Base-by-base conservation (phyloP, 2,329 filamentous ascomycete genomes). In the Aspergillus udagawae region DNA sequence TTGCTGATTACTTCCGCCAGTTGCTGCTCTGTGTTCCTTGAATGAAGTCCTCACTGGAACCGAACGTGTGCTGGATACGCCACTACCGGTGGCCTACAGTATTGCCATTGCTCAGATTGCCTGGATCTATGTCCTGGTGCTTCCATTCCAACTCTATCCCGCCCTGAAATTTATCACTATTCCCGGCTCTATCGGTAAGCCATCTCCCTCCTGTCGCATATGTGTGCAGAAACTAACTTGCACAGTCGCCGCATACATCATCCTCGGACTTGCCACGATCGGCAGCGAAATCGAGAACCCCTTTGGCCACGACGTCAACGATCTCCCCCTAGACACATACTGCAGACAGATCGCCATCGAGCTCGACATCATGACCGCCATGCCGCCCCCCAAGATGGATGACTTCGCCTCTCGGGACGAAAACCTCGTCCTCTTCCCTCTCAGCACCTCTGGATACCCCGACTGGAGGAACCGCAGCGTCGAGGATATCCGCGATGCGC, bases 51-150 rank as follows among this genome's bases (percentile, higher is more conserved):
- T 91, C 63, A 84, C 84, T 17, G 86, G 87, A 57, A 86, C 86
- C 50, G 90, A 94, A 68, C 87, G 91, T 60, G 86, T 95, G 21
- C 83, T 93, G 32, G 89, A 88, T 71, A 95, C 91, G 0, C 91
- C 91, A 1, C 82, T 95, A 0, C 91, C 91, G 2, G 83, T 91
- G 55, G 91, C 90, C 49, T 95, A 95, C 78, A 86, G 84, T 63
- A 94, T 95, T 66, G 85, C 90, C 66, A 92, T 94, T 71, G 86
- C 87, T 21, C 91, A 95, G 71, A 93, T 94, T 69, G 91, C 91
- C 32, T 92, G 89, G 85, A 83, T 92, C 52, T 95, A 94, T 75
- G 86, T 94, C 53, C 76, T 91, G 64, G 81, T 91, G 32, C 82
- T 95, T 1, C 91, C 91, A 5, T 94, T 94, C 80, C 91, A 95